Evolutionary conservation across 2,329 filamentous ascomycete species (phyloP).

Genomic region (Aspergillus viridinutans): DNA sequence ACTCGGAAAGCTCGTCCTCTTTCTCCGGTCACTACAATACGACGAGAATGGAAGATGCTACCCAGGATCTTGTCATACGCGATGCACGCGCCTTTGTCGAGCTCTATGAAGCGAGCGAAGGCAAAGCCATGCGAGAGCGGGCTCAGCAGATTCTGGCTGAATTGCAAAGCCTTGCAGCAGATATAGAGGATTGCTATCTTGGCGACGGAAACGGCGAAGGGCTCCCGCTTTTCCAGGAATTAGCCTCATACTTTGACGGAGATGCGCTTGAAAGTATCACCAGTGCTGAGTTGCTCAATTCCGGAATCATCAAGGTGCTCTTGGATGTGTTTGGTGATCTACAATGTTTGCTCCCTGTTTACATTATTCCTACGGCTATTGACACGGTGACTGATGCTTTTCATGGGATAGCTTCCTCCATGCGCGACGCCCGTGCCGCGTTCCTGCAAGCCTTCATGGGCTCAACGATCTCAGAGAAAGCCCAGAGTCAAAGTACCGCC

Average conservation of each 20-base stretch:
- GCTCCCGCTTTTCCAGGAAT: slow-evolving; percentile 63
- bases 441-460: slow-evolving; percentile 95
- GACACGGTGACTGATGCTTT: neutral
- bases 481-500: slow-evolving; percentile 62
- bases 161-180: slow-evolving; percentile 65
- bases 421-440: slow-evolving; percentile 63
- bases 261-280: slow-evolving; percentile 91
- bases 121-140: slow-evolving; percentile 71
- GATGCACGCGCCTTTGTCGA: slow-evolving; percentile 81
- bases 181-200: slow-evolving; percentile 70
- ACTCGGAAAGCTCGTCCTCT: slow-evolving; percentile 64
- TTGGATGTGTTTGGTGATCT: slow-evolving; percentile 76
- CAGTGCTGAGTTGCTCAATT: slow-evolving; percentile 88
- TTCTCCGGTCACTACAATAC: slow-evolving; percentile 40
- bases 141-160: slow-evolving; percentile 70
- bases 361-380: slow-evolving; percentile 1
- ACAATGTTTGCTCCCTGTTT: slow-evolving; percentile 37
- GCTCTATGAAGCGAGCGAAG: slow-evolving; percentile 72
- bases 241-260: slow-evolving; percentile 81
- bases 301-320: slow-evolving; percentile 79
- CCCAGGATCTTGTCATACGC: slow-evolving; percentile 68
- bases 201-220: slow-evolving; percentile 46
- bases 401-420: slow-evolving; percentile 15
- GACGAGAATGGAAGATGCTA: slow-evolving; percentile 44
- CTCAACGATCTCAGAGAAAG: slow-evolving; percentile 55